Conservation (phyloP, 345 rosid species). For the Arabidopsis suecica region DNA sequence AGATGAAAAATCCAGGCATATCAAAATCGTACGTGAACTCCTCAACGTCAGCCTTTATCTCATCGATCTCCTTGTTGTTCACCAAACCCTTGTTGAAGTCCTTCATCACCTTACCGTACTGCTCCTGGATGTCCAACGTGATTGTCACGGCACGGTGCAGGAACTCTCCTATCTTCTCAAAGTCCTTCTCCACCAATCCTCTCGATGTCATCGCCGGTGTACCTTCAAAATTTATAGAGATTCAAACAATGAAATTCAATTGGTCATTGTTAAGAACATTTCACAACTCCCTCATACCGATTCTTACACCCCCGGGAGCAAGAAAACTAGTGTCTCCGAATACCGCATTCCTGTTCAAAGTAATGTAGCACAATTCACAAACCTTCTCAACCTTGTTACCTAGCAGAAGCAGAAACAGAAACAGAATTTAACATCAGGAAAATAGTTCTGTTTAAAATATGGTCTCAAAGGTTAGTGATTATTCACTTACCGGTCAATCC, state of each 20-base stretch:
- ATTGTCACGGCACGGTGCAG: constrained; percentile 80
- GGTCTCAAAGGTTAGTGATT: not conserved
- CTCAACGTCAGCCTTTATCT: constrained; percentile 80
- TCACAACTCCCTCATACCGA: constrained; percentile 56
- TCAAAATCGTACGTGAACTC: constrained; percentile 65
- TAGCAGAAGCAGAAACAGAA: constrained; percentile 38
- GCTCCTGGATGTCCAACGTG: constrained; percentile 81
- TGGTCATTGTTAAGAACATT: not conserved
- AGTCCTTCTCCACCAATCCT: constrained; percentile 96
- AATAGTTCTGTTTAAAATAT: not conserved
- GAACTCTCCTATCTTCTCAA: constrained; percentile 89
- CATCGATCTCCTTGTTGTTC: constrained; percentile 82
- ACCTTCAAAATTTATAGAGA: constrained; percentile 47
- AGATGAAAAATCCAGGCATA: constrained; percentile 77
- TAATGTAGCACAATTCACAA: constrained; percentile 86
- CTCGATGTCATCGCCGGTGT: constrained; percentile 98
- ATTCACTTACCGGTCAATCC: constrained; percentile 76
- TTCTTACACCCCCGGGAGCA: constrained; percentile 98
- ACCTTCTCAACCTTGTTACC: constrained; percentile 98
- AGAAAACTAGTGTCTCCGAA: constrained; percentile 98
- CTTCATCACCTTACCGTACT: constrained; percentile 78
- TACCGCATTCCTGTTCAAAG: constrained; percentile 96
- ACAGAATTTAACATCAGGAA: not conserved
- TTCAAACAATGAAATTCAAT: not conserved
- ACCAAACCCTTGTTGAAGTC: constrained; percentile 85